Percentiles rank a stretch among this genome's conserved stretches.
These are phyloP conservation scores for Sarocladium brachiariae DNA, from an alignment of 2,329 filamentous ascomycete species.

Conservation along the genomic window DNA sequence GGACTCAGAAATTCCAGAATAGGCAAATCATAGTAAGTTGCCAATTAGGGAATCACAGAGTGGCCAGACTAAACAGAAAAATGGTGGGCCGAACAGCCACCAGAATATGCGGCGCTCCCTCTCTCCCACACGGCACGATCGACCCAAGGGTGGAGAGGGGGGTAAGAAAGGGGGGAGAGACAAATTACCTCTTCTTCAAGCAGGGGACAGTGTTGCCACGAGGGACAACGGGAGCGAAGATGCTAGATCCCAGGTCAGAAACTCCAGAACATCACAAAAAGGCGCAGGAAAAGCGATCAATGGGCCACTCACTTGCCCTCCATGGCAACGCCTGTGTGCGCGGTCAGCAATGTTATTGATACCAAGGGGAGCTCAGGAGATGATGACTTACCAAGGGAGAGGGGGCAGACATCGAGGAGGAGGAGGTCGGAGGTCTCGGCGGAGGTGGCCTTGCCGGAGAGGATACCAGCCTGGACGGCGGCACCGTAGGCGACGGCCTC, in stretches of 20 bases:
- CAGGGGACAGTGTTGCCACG: constrained; percentile 71
- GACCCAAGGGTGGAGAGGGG: too few species aligned
- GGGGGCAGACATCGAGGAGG: constrained; percentile 90
- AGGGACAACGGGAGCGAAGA: constrained; percentile 18
- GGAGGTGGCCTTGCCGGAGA: constrained; percentile 95
- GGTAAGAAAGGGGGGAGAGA: neutral
- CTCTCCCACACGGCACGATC: too few species aligned
- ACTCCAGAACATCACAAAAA: neutral
- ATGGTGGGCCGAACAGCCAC: neutral
- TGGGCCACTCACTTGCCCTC: constrained; percentile 98
- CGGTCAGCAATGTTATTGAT: too few species aligned
- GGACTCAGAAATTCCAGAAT: neutral
- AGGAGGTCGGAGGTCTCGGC: constrained; percentile 92
- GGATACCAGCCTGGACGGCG: constrained; percentile 96
- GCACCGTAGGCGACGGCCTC: constrained; percentile 99
- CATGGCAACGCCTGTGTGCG: constrained; percentile 97
- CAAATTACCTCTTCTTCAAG: constrained; percentile 58
- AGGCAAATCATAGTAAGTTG: neutral
- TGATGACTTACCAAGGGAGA: constrained; percentile 59
- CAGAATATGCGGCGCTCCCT: neutral
- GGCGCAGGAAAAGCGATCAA: constrained; percentile 55
- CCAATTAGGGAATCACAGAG: too few species aligned
- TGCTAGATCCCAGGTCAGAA: neutral
- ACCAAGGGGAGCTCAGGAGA: too few species aligned
- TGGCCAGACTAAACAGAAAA: too few species aligned